Conservation (phyloP, 768 basidiomycete genomes). For the Paxillus rubicundulus region DNA sequence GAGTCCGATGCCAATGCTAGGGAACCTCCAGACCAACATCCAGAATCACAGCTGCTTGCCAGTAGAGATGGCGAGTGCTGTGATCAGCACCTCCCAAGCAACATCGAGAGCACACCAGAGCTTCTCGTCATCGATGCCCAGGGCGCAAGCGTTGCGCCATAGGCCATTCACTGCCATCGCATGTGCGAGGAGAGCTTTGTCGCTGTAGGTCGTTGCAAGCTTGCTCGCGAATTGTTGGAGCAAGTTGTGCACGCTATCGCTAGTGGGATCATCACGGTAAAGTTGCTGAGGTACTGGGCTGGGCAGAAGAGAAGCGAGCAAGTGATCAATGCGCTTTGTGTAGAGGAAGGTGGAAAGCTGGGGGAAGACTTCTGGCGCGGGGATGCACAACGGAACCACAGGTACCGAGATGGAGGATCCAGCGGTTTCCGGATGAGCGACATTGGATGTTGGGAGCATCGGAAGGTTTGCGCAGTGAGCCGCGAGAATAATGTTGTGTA, state of each 20-base stretch:
- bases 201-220: conserved; percentile 11
- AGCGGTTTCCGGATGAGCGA: conserved; percentile 6
- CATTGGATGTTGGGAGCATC: conserved; percentile 13
- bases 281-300: conserved; percentile 25
- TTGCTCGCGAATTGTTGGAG: conserved; percentile 17
- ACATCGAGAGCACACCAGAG: conserved; percentile 49
- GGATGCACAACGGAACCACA: conserved; percentile 66
- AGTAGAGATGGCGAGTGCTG: conserved; percentile 36
- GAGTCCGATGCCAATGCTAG: conserved; percentile 8
- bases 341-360: conserved; percentile 68
- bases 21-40: not conserved
- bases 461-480: conserved; percentile 31
- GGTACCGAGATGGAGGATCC: conserved; percentile 43
- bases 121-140: conserved; percentile 48
- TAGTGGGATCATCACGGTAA: conserved; percentile 23
- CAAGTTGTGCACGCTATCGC: conserved; percentile 5
- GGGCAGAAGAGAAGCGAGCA: conserved; percentile 65
- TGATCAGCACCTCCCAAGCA: conserved; percentile 48
- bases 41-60: conserved; percentile 16
- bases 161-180: conserved; percentile 41
- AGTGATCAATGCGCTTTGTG: conserved; percentile 54
- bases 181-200: conserved; percentile 35
- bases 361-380: conserved; percentile 67
- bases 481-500: conserved; percentile 37
- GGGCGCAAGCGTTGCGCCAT: conserved; percentile 49